Evolutionary conservation across 163 green algal genomes (phyloP).

Genomic region (Scenedesmus sp.): DNA sequence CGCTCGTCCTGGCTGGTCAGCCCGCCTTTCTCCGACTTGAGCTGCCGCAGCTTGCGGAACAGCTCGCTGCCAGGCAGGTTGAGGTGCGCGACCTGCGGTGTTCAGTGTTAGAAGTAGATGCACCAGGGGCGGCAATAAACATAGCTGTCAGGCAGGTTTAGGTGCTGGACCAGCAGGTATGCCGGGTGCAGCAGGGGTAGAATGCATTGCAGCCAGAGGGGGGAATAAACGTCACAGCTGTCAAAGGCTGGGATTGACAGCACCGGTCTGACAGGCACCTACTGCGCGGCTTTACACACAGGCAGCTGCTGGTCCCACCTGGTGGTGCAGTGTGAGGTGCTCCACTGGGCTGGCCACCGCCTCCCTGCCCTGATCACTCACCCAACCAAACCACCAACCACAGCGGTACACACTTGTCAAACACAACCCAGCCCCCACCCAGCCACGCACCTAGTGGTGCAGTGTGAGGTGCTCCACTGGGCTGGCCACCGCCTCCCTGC

Average conservation of each 20-base stretch:
- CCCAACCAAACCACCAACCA: background rate
- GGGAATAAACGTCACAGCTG: background rate
- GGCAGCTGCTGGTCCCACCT: no score
- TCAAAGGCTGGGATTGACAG: no score
- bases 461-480: conserved; percentile 96
- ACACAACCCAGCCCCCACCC: background rate
- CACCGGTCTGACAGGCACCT: no score
- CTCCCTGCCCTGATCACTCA: background rate
- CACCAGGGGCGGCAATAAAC: background rate
- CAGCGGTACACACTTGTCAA: no score
- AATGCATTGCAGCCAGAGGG: no score
- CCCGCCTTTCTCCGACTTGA: conserved; percentile 92
- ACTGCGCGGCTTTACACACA: no score
- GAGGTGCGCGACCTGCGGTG: background rate
- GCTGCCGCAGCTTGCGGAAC: conserved; percentile 92
- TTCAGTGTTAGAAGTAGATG: background rate
- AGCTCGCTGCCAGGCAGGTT: conserved; percentile 81
- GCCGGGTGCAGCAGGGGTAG: no score
- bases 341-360: no score
- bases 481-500: conserved; percentile 86
- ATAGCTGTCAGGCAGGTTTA: background rate
- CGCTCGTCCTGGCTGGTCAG: conserved; percentile 92
- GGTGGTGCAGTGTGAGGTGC: no score
- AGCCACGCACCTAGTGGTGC: conserved; percentile 88
- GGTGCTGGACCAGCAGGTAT: background rate